These are phyloP conservation scores for Tremella yokohamensis DNA, from an alignment of 768 basidiomycete species.

Conservation along the genomic window DNA sequence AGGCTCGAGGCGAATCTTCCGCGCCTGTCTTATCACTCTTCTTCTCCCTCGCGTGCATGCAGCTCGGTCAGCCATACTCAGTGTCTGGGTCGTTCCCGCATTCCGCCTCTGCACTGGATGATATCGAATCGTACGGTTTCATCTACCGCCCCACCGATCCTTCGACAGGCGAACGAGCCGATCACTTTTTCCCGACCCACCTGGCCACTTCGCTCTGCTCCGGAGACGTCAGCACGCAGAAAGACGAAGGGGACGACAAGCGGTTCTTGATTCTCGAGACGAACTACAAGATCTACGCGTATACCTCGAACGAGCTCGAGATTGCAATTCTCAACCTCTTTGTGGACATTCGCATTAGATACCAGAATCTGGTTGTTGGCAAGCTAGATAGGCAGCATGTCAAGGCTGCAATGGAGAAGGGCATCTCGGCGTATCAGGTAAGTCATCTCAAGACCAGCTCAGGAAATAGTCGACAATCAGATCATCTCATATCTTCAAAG, in stretches of 20 bases:
- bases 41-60: conserved; percentile 96
- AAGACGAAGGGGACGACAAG: conserved; percentile 57
- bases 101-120: conserved; percentile 81
- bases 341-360: conserved; percentile 84
- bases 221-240: conserved; percentile 55
- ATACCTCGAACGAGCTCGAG: conserved; percentile 96
- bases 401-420: conserved; percentile 85
- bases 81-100: conserved; percentile 73
- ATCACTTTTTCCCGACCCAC: conserved; percentile 88
- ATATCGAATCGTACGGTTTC: conserved; percentile 90
- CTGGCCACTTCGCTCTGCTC: conserved; percentile 92
- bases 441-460: conserved; percentile 23
- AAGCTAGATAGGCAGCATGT: conserved; percentile 93
- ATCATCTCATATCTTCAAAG: conserved; percentile 91
- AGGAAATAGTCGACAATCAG: conserved; percentile 53
- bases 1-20: conserved; percentile 54
- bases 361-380: conserved; percentile 95
- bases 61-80: conserved; percentile 87
- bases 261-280: conserved; percentile 97
- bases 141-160: conserved; percentile 68
- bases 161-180: conserved; percentile 55
- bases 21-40: conserved; percentile 91
- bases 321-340: conserved; percentile 94
- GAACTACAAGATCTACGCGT: conserved; percentile 96
- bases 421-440: conserved; percentile 95